These are phyloP conservation scores for Quillaja saponaria DNA, from an alignment of 306 rosid genomes.

Conservation along the genomic window DNA sequence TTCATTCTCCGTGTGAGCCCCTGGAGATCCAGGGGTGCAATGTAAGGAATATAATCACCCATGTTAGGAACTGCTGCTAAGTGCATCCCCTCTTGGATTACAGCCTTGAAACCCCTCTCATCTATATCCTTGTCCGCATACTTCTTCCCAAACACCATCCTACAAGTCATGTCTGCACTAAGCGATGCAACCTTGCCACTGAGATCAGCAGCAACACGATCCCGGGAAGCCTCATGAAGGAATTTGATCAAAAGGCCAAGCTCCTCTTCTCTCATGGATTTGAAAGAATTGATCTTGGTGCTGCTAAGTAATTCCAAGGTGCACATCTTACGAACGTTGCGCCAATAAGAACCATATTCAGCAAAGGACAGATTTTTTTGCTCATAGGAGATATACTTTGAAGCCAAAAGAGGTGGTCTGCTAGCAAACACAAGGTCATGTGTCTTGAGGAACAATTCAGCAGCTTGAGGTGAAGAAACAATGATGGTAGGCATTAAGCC, in stretches of 20 bases:
- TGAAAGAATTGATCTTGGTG: slow-evolving; percentile 47
- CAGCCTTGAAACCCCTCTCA: slow-evolving; percentile 54
- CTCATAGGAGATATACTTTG: slow-evolving; percentile 43
- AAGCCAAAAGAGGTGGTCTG: slow-evolving; percentile 48
- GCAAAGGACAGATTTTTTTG: slow-evolving; percentile 45
- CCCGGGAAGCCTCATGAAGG: slow-evolving; percentile 36
- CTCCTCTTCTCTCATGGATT: slow-evolving; percentile 56
- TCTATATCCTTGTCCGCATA: slow-evolving; percentile 47
- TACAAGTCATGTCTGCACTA: slow-evolving; percentile 43
- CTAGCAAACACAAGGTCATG: slow-evolving; percentile 62
- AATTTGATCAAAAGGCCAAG: slow-evolving; percentile 34
- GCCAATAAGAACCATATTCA: slow-evolving; percentile 69
- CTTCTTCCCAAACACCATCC: slow-evolving; percentile 64
- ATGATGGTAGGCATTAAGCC: slow-evolving; percentile 56
- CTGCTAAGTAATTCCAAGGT: slow-evolving; percentile 59
- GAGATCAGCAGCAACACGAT: slow-evolving; percentile 41
- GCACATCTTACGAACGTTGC: slow-evolving; percentile 67
- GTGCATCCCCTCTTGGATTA: slow-evolving; percentile 44
- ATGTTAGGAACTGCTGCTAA: slow-evolving; percentile 42
- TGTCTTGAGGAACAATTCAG: slow-evolving; percentile 65
- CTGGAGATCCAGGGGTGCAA: slow-evolving; percentile 59
- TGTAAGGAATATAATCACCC: slow-evolving; percentile 56
- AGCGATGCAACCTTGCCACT: slow-evolving; percentile 44
- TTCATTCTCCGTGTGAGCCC: slow-evolving; percentile 53
- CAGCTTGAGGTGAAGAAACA: slow-evolving; percentile 71